Base-by-base conservation (phyloP, 2,329 filamentous ascomycete genomes). In the Aspergillus sclerotialis region DNA sequence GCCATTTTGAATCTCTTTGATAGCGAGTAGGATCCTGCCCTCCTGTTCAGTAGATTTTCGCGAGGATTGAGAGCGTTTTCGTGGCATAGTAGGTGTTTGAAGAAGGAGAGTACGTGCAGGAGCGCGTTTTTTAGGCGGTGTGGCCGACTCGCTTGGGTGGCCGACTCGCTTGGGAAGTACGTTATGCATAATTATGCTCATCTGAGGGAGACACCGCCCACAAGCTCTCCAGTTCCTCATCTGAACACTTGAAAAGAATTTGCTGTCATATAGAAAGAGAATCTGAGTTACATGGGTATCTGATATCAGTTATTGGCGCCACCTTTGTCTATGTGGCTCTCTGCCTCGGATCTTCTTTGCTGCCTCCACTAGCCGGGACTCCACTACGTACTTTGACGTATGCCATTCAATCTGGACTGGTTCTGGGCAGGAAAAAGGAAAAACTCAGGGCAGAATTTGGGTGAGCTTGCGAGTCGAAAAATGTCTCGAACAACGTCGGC, bases 401-500 rank as follows among this genome's bases (percentile, higher is more conserved):
- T 15, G 42, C 33, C 36, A 28, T 36, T 28, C 58, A 64, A 58
- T 38, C 55, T 64, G 62, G 61, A 54, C 50, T 64, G 55, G 59
- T 56, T 65, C 32, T 66, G 63, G 61, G 50, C 50, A 25, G 32
- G 38, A 28, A 39, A 18, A 29, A 37, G 30, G 11, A 44, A 40
- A 17, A 52, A 45, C 29, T 41, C 45, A 40, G 48, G 45, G 43
- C 43, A 40, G 36, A 40, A 52, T 39, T 35, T 44, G 33, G 49
- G 45, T 41, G 36, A 39, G 30, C 32, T 33, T 32, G 42, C 35
- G 25, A 41, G 35, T 34, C 39, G 39, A 33, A 61, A 50, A 28
- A 69, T 69, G 67, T 56, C 61, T 46, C 48, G 50, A 35, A 45
- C 57, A 31, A 55, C 56, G n/a, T n/a, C n/a, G n/a, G n/a, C n/a